Evolutionary conservation across 2,329 filamentous ascomycete genomes (phyloP).

Genomic region (Talaromyces sp.): DNA sequence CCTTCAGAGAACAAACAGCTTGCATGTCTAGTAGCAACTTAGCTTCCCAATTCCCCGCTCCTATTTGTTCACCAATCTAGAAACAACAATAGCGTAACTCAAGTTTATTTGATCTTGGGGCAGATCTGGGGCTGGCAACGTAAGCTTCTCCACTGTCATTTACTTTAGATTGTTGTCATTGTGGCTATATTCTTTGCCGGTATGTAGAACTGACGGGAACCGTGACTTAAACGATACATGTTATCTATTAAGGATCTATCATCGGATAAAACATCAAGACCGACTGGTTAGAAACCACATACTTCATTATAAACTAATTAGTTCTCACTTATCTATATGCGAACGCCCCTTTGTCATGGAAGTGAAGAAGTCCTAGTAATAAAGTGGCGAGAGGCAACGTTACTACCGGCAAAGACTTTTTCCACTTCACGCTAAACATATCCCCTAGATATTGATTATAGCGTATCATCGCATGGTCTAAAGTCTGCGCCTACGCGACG

Average conservation of each 20-base stretch:
- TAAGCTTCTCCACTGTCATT: neutral
- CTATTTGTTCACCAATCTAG: neutral
- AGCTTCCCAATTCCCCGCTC: neutral
- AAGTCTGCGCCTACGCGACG: too few species aligned
- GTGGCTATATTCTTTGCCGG: neutral
- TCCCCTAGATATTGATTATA: neutral
- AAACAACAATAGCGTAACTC: neutral
- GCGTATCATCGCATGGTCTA: too few species aligned
- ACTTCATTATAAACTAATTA: neutral
- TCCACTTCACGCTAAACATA: neutral
- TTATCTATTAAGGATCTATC: neutral
- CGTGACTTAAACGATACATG: neutral
- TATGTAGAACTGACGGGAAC: neutral
- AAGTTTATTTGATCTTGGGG: neutral
- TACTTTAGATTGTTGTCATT: neutral
- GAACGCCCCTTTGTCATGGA: neutral
- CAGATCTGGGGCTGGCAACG: neutral
- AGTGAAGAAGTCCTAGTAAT: neutral
- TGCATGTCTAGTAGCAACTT: neutral
- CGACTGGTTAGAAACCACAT: neutral
- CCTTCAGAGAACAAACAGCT: neutral
- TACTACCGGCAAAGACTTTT: neutral
- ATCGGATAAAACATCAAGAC: neutral
- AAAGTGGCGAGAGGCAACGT: neutral
- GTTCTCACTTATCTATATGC: neutral